A percentile compares a stretch with the other conserved stretches of the same genome.
phyloP scores from a whole-genome alignment of 2,329 filamentous ascomycete species.

The Ceratocystis variospora region DNA sequence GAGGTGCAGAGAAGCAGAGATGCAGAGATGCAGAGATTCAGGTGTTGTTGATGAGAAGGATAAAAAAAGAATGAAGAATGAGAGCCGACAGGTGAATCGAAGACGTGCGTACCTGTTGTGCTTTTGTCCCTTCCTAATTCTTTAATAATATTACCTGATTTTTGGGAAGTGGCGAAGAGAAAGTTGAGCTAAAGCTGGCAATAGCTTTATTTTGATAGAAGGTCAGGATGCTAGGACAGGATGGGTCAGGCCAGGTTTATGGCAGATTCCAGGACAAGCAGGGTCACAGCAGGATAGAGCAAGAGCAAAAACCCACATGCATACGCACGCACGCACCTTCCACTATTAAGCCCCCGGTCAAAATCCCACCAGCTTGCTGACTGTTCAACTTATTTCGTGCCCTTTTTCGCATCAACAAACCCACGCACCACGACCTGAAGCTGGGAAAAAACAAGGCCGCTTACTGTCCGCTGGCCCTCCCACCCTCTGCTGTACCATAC shows the following conservation, averaged over 20 bases:
- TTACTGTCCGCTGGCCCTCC: too few species aligned
- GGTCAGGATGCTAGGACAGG: too few species aligned
- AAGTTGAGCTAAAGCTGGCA: constrained; percentile 4
- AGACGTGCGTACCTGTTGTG: constrained; percentile 1
- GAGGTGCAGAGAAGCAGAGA: neutral
- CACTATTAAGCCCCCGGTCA: constrained; percentile 3
- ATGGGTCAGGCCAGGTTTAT: too few species aligned
- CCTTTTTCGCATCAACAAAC: neutral
- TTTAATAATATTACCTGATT: neutral
- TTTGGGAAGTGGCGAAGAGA: neutral
- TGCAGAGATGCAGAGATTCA: neutral
- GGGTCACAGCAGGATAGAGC: neutral
- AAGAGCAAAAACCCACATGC: neutral
- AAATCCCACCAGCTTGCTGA: neutral
- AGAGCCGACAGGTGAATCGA: neutral
- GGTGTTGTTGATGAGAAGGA: neutral
- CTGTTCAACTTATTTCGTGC: neutral
- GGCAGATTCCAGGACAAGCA: neutral
- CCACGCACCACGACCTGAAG: neutral
- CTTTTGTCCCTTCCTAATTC: neutral
- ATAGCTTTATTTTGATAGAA: neutral
- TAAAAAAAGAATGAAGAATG: neutral
- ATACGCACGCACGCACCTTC: constrained; percentile 2
- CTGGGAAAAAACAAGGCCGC: too few species aligned
- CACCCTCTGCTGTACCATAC: too few species aligned